These are phyloP conservation scores for Teratosphaeria zuluensis DNA, from an alignment of 2,329 filamentous ascomycete species.

Conservation along the genomic window DNA sequence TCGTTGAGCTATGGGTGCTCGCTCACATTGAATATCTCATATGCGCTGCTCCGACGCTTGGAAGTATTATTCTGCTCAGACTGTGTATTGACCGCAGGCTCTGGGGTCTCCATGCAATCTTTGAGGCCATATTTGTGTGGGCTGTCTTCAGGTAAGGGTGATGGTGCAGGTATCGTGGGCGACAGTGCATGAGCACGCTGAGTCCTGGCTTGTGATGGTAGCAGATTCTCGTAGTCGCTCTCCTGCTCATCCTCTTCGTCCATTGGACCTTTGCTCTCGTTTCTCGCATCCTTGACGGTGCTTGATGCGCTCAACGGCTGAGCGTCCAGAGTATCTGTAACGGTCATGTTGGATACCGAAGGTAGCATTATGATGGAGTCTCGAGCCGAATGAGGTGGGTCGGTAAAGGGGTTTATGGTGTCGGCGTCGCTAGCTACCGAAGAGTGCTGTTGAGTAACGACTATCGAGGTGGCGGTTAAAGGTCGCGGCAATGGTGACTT, in stretches of 20 bases:
- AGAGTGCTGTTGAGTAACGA: conserved; percentile 7
- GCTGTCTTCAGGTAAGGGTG: conserved; percentile 25
- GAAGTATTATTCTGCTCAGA: conserved; percentile 14
- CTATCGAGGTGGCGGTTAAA: conserved; percentile 8
- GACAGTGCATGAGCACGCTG: conserved; percentile 13
- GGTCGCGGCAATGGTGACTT: conserved; percentile 9
- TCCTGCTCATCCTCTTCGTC: conserved; percentile 6
- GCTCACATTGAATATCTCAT: conserved; percentile 25
- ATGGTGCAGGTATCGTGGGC: conserved; percentile 22
- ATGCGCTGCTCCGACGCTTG: conserved; percentile 21
- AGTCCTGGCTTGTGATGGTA: conserved; percentile 4
- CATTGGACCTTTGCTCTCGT: neutral
- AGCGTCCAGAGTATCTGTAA: conserved; percentile 13
- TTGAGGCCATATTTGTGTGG: conserved; percentile 26
- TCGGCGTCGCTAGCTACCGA: conserved; percentile 6
- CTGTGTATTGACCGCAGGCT: conserved; percentile 9
- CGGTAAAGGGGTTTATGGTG: conserved; percentile 11
- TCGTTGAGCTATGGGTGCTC: neutral
- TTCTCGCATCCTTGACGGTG: conserved; percentile 13
- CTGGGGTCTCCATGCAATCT: conserved; percentile 24
- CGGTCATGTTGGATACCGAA: conserved; percentile 14
- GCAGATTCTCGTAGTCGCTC: conserved; percentile 3
- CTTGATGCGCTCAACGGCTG: conserved; percentile 17
- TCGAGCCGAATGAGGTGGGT: conserved; percentile 11
- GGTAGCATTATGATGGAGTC: conserved; percentile 8